These are phyloP conservation scores for Colletotrichum sp. DNA, from an alignment of 2,329 filamentous ascomycete genomes.

Conservation along the genomic window DNA sequence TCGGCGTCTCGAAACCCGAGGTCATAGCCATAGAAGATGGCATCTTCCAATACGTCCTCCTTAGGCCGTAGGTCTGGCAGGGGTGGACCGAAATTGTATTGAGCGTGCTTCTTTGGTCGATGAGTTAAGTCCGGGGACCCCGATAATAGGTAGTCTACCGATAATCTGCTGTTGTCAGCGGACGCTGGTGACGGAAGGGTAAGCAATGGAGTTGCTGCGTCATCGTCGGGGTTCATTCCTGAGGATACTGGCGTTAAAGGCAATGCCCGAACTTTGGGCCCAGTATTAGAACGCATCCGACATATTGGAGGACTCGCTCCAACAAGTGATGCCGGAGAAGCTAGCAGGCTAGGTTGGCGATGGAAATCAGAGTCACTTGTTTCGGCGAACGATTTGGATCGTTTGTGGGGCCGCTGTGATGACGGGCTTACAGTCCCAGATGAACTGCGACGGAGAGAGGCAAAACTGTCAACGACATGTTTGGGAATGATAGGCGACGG, in stretches of 20 bases:
- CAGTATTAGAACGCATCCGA: slow-evolving; percentile 28
- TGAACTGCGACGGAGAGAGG: background rate
- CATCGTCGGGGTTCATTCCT: slow-evolving; percentile 42
- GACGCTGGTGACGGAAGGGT: slow-evolving; percentile 24
- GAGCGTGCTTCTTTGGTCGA: slow-evolving; percentile 23
- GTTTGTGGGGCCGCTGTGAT: slow-evolving; percentile 1
- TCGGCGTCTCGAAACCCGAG: slow-evolving; percentile 73
- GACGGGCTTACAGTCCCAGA: background rate
- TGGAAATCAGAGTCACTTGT: background rate
- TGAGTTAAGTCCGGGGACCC: slow-evolving; percentile 45
- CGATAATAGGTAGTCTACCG: slow-evolving; percentile 69
- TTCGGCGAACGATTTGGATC: slow-evolving; percentile 13
- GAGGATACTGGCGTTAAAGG: slow-evolving; percentile 47
- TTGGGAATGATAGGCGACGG: background rate
- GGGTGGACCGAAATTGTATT: slow-evolving; percentile 24
- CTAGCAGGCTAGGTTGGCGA: background rate
- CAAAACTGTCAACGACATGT: background rate
- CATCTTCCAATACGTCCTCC: slow-evolving; percentile 29
- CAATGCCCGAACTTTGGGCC: slow-evolving; percentile 31
- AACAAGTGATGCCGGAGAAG: slow-evolving; percentile 7
- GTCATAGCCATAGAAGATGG: slow-evolving; percentile 72
- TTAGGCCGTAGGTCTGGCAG: slow-evolving; percentile 19
- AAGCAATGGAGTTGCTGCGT: slow-evolving; percentile 28
- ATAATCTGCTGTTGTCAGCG: slow-evolving; percentile 49
- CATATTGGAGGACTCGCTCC: slow-evolving; percentile 2